phyloP scores from a whole-genome alignment of 306 rosid species.

The Malus domestica region DNA sequence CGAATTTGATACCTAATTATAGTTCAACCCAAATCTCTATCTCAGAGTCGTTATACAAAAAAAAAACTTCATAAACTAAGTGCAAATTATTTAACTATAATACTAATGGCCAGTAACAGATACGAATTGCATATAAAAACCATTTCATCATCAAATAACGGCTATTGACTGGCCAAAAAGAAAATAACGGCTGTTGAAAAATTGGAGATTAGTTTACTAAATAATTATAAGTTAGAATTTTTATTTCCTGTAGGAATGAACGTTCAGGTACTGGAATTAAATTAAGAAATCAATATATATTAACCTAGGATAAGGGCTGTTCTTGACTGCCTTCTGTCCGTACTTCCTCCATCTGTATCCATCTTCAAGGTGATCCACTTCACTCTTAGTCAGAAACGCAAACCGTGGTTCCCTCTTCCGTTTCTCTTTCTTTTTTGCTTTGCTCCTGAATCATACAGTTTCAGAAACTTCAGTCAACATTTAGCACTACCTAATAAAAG shows the following conservation, averaged over 20 bases:
- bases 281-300: not conserved
- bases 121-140: not conserved
- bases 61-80: not conserved
- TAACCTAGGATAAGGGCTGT: constrained; percentile 90
- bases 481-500: not conserved
- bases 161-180: not conserved
- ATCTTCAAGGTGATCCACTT: constrained; percentile 90
- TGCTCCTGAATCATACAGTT: constrained; percentile 38
- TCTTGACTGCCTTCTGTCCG: constrained; percentile 94
- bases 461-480: not conserved
- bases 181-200: not conserved
- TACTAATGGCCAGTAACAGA: not conserved
- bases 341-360: constrained; percentile 96
- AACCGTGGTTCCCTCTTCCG: constrained; percentile 63
- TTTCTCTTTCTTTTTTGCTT: constrained; percentile 75
- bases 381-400: constrained; percentile 86
- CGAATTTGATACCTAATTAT: too few species aligned
- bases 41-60: too few species aligned
- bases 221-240: not conserved
- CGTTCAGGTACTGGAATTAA: not conserved
- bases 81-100: not conserved
- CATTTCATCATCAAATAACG: not conserved
- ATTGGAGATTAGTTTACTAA: not conserved
- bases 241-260: not conserved
- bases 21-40: too few species aligned